A percentile compares a stretch with the other conserved stretches of the same genome.
Evolutionary conservation across 768 basidiomycete genomes (phyloP).

Genomic region (Pholiota molesta): DNA sequence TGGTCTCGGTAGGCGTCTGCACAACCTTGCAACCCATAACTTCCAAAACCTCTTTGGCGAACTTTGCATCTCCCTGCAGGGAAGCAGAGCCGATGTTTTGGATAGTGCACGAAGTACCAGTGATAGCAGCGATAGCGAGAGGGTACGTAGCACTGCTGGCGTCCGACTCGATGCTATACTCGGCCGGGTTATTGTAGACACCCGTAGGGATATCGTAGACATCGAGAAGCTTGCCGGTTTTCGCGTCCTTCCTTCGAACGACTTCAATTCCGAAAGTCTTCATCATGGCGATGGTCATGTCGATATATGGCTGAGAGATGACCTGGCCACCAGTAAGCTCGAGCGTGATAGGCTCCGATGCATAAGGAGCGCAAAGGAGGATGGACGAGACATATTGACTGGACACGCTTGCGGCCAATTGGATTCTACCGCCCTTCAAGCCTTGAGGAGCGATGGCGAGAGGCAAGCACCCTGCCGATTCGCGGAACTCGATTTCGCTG

Average conservation of each 20-base stretch:
- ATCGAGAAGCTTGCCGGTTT: constrained; percentile 63
- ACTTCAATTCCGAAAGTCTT: constrained; percentile 85
- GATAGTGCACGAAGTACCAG: constrained; percentile 95
- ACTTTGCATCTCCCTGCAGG: constrained; percentile 96
- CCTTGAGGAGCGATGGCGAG: constrained; percentile 85
- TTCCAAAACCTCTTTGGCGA: constrained; percentile 90
- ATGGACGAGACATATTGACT: constrained; percentile 99
- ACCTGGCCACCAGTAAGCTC: constrained; percentile 93
- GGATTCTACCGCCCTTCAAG: constrained; percentile 78
- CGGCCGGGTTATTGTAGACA: constrained; percentile 73
- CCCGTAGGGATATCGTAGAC: constrained; percentile 87
- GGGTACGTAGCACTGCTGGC: constrained; percentile 97
- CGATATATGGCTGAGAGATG: constrained; percentile 98
- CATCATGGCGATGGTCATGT: constrained; percentile 99
- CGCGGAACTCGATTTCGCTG: constrained; percentile 75
- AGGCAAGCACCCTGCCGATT: constrained; percentile 84
- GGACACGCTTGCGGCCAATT: constrained; percentile 92
- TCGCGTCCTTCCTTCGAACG: constrained; percentile 61
- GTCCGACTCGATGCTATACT: constrained; percentile 93
- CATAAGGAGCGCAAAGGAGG: constrained; percentile 95
- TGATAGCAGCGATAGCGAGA: constrained; percentile 94
- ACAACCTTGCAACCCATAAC: constrained; percentile 93
- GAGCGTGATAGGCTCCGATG: constrained; percentile 77
- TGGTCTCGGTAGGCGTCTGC: constrained; percentile 88
- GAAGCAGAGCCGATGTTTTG: constrained; percentile 88